Percentiles rank a stretch among this genome's conserved stretches.
Evolutionary conservation across 257 asterid genomes (phyloP).

Genomic region (Petrea volubilis): DNA sequence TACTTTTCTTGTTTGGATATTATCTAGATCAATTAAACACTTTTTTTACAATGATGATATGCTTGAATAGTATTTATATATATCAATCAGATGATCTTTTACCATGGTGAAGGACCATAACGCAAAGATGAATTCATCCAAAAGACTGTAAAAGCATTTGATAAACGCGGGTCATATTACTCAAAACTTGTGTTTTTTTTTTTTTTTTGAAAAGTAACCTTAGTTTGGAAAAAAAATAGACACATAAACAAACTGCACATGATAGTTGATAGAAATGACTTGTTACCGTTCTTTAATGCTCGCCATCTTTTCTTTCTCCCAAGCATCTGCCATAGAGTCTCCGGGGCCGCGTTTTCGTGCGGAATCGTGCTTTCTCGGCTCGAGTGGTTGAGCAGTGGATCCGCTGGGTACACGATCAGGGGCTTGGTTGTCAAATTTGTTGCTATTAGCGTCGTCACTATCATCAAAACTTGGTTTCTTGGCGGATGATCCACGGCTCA

Average conservation of each 20-base stretch:
- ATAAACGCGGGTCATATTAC: neutral
- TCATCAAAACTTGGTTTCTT: constrained; percentile 40
- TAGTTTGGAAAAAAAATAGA: too few relatives aligned
- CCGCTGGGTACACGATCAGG: constrained; percentile 17
- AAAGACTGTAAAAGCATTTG: neutral
- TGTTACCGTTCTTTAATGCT: constrained; percentile 53
- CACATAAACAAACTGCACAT: too few relatives aligned
- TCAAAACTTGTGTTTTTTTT: too few relatives aligned
- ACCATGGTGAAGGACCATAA: too few relatives aligned
- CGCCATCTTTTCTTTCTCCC: constrained; percentile 63
- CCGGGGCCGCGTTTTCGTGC: constrained; percentile 30
- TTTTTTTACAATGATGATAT: too few relatives aligned
- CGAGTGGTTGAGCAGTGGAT: constrained; percentile 24
- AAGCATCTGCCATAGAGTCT: constrained; percentile 49
- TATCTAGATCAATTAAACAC: too few relatives aligned
- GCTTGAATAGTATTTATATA: too few relatives aligned
- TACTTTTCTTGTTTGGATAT: too few relatives aligned
- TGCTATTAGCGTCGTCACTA: constrained; percentile 15
- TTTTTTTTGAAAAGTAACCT: too few relatives aligned
- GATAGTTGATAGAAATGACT: neutral
- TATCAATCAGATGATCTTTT: too few relatives aligned
- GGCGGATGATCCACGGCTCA: constrained; percentile 22
- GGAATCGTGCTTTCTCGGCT: constrained; percentile 10
- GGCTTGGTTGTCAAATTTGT: constrained; percentile 25
- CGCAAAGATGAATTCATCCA: neutral